Evolutionary conservation across 768 basidiomycete species (phyloP), one percentile per base, ranked within the genome.

Genomic region (Amanita brunnescens): DNA sequence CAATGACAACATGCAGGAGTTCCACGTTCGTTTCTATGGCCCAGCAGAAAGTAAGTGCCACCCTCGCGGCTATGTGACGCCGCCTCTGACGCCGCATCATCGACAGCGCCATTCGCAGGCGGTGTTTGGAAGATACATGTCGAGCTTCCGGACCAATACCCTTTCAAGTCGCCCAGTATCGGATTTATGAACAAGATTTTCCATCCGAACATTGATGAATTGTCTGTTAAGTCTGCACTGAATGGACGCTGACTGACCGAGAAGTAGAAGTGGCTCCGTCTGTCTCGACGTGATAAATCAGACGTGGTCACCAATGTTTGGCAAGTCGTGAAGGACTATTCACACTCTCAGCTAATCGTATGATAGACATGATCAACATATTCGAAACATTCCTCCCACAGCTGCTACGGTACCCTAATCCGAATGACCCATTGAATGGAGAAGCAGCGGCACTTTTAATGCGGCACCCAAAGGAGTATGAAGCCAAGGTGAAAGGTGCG

Each of bases 161-260:
- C 96, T 2, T 99, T 87, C 81, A 98, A 98, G 70, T 95, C 91
- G 24, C 96, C 96, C 5, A 93, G 91, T 64, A 99, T 99, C 58
- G 96, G 96, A 1, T 99, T 99, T 70, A 94, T 96, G 91, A 99
- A 99, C 80, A 97, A 97, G 86, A 97, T 99, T 67, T 98, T 96
- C 65, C 96, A 98, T 61, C 96, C 96, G 16, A 99, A 99, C 64
- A 99, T 99, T 62, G 96, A 99, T 70, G 96, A 99, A 69, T 73
- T 96, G 87, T 97, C 66, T 63, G 91, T 74, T 35, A 7, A 29
- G 23, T 41, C 21, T 38, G 44, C 51, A 26, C 35, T 32, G 37
- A n/a, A 39, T 51, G n/a, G 48, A 18, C 5, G 20, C 59, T 47
- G 33, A 38, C 43, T 53, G 35, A 53, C 37, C 21, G 41, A 16